Evolutionary conservation across 2,329 filamentous ascomycete species (phyloP), one percentile per base, ranked within the genome.

Genomic region (Pseudogymnoascus pannorum): DNA sequence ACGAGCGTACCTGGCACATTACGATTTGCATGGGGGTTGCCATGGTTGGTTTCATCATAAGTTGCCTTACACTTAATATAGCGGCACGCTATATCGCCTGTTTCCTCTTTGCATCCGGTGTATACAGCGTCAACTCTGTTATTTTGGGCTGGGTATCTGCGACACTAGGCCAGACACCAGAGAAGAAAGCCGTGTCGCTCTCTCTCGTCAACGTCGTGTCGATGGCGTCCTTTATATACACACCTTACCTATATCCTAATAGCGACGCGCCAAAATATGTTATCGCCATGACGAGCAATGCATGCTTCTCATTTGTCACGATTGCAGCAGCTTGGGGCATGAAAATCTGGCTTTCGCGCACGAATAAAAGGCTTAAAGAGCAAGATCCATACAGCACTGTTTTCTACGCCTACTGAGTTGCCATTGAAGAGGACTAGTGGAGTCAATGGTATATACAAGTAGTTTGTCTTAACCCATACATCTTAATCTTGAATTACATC

Each of bases 1-100:
- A 75, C 40, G 72, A 75, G 59, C 68, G 73, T 12, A 75, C 73
- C 8, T 74, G 71, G 68, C 74, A 75, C 26, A 69, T 74, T 4
- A 74, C 73, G 7, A 68, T 74, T 33, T 63, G 68, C 14, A 67
- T 76, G 36, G 71, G 72, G 9, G 22, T 71, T 48, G 74, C 73
- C 1, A 59, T 64, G 18, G 67, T 71, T 1, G 65, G 67, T n/a
- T 74, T 74, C 60, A 65, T 70, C 5, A 67, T 75, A 9, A 70
- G 70, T 11, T 71, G 74, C 44, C 63, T 69, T 42, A 69, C 71
- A 12, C 66, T 66, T 2, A 68, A 61, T 20, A 70, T 70, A 16
- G 64, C 64, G 57, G 62, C 35, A 11, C 57, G 65, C 29, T 66
- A 65, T 18, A 58, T 60, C 5, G 16, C 44, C 20, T 64, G 63